phyloP scores from a whole-genome alignment of 495 filamentous ascomycete species.

The Penicillium simplicissimum region DNA sequence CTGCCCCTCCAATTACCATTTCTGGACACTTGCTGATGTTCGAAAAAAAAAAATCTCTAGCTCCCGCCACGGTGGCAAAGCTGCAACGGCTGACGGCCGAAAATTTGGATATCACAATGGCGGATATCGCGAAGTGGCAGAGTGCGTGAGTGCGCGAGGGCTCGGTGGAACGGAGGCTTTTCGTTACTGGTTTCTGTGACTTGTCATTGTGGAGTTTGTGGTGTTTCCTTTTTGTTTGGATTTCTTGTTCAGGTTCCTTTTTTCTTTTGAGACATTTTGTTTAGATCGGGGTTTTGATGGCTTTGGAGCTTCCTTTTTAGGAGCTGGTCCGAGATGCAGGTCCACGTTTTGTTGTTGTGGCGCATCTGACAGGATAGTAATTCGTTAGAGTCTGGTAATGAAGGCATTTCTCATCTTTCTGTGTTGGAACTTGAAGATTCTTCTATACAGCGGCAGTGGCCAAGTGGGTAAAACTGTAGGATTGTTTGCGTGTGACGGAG shows the following conservation, averaged over 20 bases:
- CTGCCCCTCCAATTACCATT: constrained; percentile 6
- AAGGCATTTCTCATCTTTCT: background rate
- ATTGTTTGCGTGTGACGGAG: constrained; percentile 5
- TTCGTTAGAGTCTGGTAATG: background rate
- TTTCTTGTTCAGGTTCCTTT: constrained; percentile 3
- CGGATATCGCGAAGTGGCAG: constrained; percentile 41
- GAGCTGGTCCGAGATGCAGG: background rate
- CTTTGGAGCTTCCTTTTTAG: background rate
- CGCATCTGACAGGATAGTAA: background rate
- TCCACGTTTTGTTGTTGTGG: background rate
- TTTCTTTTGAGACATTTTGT: background rate
- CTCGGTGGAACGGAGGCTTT: background rate
- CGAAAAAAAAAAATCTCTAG: constrained; percentile 25
- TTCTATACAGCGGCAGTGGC: background rate
- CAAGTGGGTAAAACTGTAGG: background rate
- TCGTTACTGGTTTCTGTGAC: constrained; percentile 1
- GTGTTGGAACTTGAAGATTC: background rate
- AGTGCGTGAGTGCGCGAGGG: constrained; percentile 19
- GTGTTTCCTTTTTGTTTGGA: constrained; percentile 3
- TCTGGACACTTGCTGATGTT: constrained; percentile 18
- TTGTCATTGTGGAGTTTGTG: constrained; percentile 20
- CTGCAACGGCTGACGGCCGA: constrained; percentile 37
- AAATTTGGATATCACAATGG: constrained; percentile 39
- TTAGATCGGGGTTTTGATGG: background rate
- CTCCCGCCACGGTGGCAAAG: constrained; percentile 29